Evolutionary conservation across 2,329 filamentous ascomycete genomes (phyloP), one percentile per base, ranked within the genome.

Genomic region (Teratosphaeria zuluensis): DNA sequence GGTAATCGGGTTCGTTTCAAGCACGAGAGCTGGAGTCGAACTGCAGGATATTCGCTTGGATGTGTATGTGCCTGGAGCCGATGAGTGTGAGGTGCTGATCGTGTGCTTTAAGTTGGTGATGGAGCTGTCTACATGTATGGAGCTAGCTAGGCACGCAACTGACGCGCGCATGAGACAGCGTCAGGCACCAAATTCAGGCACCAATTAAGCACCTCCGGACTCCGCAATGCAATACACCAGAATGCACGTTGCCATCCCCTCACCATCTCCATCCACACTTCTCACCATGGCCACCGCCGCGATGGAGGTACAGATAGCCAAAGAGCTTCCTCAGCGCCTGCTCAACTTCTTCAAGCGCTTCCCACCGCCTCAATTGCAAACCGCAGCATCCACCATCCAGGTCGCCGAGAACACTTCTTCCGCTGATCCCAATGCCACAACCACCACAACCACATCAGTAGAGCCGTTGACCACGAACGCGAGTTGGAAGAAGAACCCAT

Each of bases 281-380:
- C 46, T 60, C 19, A 58, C 60, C 42, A 67, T 64, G 61, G 61
- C 57, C 11, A 42, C 57, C 53, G 2, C 35, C 24, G 7, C 64
- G 24, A 58, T 71, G 42, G 72, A 75, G 62, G 70, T 81, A 59
- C 69, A 74, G 59, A 63, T 67, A 24, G 89, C 88, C 61, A 84
- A 86, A 75, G 79, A 83, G 64, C 58, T 97, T 48, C 94, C 91
- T 8, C 79, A 83, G 57, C 87, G 87, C 48, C 83, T 99, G 53
- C 83, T 88, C 70, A 85, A 85, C 69, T 96, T 99, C 82, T 88
- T 99, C 75, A 87, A 88, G 59, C 88, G 89, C 64, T 96, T 92
- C 74, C 94, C 94, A 51, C 91, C 92, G 30, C 54, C 81, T 69
- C 71, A 71, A 67, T 67, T 83, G 73, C 57, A 68, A 64, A 62